Base-by-base conservation (phyloP, 305 asterid species). In the Petunia hybrid region DNA sequence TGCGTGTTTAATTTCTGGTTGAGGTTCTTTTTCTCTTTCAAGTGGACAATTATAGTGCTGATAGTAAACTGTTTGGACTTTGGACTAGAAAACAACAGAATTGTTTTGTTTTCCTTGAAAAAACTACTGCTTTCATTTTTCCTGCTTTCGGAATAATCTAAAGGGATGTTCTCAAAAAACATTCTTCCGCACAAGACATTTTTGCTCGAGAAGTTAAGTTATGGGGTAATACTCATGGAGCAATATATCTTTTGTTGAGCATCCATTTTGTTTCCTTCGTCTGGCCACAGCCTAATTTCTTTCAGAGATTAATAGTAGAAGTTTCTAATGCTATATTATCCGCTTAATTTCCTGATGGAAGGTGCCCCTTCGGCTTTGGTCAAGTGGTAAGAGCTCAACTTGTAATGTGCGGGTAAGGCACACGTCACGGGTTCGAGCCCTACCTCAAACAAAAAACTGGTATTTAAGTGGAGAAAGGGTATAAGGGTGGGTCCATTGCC, bases 1-100 rank as follows among this genome's bases (percentile, higher is more conserved):
- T 67, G 38, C n/a, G 55, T 6, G 41, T 67, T 41, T 67, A 9
- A 5, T 45, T 66, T 67, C 53, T 67, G 14, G 31, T 67, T 67
- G 36, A 41, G n/a, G 74, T 67, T 41, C 74, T 67, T 40, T 67
- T 40, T 14, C 74, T 13, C 48, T 40, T 66, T 66, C 45, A 66
- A 66, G 73, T 66, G 5, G 51, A 42, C 39, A 41, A 41, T 69
- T 69, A 4, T 43, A 51, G 76, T 14, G 40, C 57, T 69, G 57
- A 22, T 68, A 68, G 4, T 68, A 68, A n/a, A 43, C 57, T 68
- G 76, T 43, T 22, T 22, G 31, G 31, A 22, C 31, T 22, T 22
- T 43, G n/a, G 40, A 8, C 31, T 65, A 68, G 8, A 6, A 68
- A 16, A 43, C 36, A 67, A 68, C 40, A 42, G 55, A 68, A 16